Evolutionary conservation across 306 rosid species (phyloP).

Genomic region (Medicago lupulina): DNA sequence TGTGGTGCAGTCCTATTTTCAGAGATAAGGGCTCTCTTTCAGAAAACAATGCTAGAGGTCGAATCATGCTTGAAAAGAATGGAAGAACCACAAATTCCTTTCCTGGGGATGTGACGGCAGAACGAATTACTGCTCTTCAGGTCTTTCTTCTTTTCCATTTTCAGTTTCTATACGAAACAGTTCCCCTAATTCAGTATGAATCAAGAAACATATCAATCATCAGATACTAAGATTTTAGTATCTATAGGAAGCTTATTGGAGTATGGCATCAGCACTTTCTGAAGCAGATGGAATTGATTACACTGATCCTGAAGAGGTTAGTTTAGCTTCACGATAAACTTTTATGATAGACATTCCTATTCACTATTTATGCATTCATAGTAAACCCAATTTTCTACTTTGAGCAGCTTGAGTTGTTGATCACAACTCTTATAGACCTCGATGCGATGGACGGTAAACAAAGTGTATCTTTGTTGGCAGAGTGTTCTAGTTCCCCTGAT

Average conservation of each 20-base stretch:
- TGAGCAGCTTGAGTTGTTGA: conserved; percentile 86
- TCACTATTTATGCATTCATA: conserved; percentile 23
- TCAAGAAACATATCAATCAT: conserved; percentile 38
- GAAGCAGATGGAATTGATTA: conserved; percentile 98
- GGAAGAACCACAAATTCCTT: conserved; percentile 72
- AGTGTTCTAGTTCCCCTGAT: conserved; percentile 92
- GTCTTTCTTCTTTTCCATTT: conserved; percentile 46
- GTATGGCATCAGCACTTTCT: conserved; percentile 90
- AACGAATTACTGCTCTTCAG: conserved; percentile 79
- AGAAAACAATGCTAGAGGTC: conserved; percentile 50
- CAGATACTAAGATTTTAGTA: conserved; percentile 25
- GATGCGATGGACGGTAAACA: conserved; percentile 98
- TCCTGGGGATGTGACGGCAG: conserved; percentile 75
- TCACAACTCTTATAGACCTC: conserved; percentile 87
- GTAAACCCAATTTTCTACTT: conserved; percentile 37
- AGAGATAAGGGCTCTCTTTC: conserved; percentile 54
- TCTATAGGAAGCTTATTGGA: conserved; percentile 90
- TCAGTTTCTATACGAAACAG: neutral
- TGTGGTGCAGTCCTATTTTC: conserved; percentile 62
- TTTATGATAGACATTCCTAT: conserved; percentile 26
- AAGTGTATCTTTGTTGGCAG: conserved; percentile 79
- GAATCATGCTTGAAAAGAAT: conserved; percentile 73
- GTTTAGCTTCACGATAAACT: conserved; percentile 38
- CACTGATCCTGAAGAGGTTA: conserved; percentile 97
- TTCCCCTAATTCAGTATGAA: conserved; percentile 26